Base-by-base conservation (phyloP, 768 basidiomycete species). In the Calocybe gangraenosa region DNA sequence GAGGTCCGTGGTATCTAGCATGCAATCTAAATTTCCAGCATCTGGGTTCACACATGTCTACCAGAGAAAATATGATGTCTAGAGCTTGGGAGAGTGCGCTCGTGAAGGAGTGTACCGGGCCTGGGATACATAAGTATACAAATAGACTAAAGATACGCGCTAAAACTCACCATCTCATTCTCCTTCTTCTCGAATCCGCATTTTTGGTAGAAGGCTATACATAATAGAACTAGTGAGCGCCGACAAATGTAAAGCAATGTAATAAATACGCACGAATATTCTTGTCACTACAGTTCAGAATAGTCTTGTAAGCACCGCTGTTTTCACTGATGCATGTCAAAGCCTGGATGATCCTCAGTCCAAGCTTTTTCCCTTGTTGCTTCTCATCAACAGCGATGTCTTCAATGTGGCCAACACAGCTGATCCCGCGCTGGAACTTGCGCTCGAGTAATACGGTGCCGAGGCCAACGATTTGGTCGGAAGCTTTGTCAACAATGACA, bases 151-250 rank as follows among this genome's bases (percentile, higher is more conserved):
- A 40, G 44, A 23, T 39, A 7, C 25, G n/a, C n/a, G n/a, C 19
- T 19, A 21, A 36, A 14, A 63, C 73, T 47, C 46, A 86, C 94
- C 94, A 98, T 98, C 65, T 96, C 90, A 56, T 78, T 82, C 66
- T 94, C 94, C 67, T 93, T 95, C 70, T 83, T 86, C 65, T 78
- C 74, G 58, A 70, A 96, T 17, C 95, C 95, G 61, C 95, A 99
- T 66, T 98, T 98, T 65, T 92, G 74, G 65, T 99, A 99, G 70
- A 99, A 99, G 7, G 89, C 94, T 96, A 59, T 22, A 51, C 36
- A 31, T 33, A 28, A 23, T 17, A 4, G 13, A 15, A 14, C 8
- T 13, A 13, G 10, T 49, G 10, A n/a, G 13, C 19, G 33, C 32
- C 39, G 36, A 35, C 38, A 45, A 45, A 51, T 51, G 39, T 25